Base-by-base conservation (phyloP, 2,329 filamentous ascomycete species). In the Fusarium marasasianum region DNA sequence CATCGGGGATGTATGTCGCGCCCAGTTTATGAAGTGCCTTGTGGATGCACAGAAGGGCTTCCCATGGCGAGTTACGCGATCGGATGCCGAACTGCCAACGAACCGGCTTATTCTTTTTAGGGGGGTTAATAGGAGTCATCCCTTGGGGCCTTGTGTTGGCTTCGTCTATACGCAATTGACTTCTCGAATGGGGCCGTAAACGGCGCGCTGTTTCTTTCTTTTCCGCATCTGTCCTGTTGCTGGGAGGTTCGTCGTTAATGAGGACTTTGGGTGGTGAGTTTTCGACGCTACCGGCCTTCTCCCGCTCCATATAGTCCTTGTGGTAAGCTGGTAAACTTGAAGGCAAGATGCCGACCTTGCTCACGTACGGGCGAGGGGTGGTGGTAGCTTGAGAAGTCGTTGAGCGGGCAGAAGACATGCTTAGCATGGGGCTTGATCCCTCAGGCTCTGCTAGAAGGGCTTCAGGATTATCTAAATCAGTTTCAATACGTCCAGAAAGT, bases 1-100 rank as follows among this genome's bases (percentile, higher is more conserved):
- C 90, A 53, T 92, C 90, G 2, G 88, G 86, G 8, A 97, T 91
- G 92, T 97, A 98, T 56, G 95, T 91, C 18, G 95, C 96, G 38
- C 94, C 95, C 79, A 98, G 91, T 75, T 95, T 95, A 69, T 91
- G 88, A 48, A 99, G 86, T 1, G 96, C 95, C 81, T 96, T 95
- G 86, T 98, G 98, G 63, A 99, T 96, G 79, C 96, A 98, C 33
- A 97, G 86, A 82, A 99, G 93, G 0, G 96, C 96, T 82, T 99
- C 96, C 78, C 95, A 94, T 1, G 96, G 96, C 63, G 94, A 93
- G 79, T 98, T 99, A 55, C 96, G 91, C 51, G 94, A 98, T 43
- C 96, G 91, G 71, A 99, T 99, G 64, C 96, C 96, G 80, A 99
- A 99, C 81, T 99, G 96, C 96, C 96, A 99, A 75, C 96, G 94